phyloP scores from a whole-genome alignment of 345 rosid species.

The Pistacia vera region DNA sequence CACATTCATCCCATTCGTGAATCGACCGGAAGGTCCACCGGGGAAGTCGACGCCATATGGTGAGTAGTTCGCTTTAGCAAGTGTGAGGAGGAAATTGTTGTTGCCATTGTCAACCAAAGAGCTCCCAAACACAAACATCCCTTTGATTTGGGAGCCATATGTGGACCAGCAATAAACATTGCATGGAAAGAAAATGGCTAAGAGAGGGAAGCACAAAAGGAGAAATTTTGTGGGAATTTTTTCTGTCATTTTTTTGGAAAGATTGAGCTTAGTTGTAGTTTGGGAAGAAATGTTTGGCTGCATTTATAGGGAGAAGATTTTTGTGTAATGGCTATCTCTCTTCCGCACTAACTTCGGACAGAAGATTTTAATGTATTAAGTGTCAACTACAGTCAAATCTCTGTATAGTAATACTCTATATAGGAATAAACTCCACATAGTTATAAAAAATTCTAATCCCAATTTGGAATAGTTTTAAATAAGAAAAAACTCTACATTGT shows the following conservation, averaged over 20 bases:
- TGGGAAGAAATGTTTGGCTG: too few relatives aligned
- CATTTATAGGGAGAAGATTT: too few relatives aligned
- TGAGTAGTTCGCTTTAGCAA: constrained; percentile 48
- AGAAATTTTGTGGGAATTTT: neutral
- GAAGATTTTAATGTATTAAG: too few relatives aligned
- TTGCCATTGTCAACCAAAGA: constrained; percentile 69
- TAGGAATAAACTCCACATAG: too few relatives aligned
- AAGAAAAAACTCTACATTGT: too few relatives aligned
- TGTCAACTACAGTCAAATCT: too few relatives aligned
- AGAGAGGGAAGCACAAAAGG: constrained; percentile 16
- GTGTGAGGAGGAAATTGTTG: constrained; percentile 51
- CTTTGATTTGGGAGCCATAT: constrained; percentile 15
- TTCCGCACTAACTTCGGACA: too few relatives aligned
- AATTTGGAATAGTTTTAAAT: too few relatives aligned
- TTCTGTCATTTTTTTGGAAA: neutral
- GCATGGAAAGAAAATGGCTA: constrained; percentile 12
- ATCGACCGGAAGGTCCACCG: constrained; percentile 57
- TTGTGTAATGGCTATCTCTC: too few relatives aligned
- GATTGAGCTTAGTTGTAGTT: too few relatives aligned
- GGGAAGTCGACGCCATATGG: constrained; percentile 69
- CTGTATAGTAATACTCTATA: too few relatives aligned
- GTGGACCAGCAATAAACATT: neutral
- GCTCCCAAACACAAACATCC: constrained; percentile 77
- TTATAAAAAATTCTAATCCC: too few relatives aligned
- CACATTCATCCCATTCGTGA: constrained; percentile 62